Base-by-base conservation (phyloP, 1,284 basidiomycete genomes). In the Cryptococcus sp. region DNA sequence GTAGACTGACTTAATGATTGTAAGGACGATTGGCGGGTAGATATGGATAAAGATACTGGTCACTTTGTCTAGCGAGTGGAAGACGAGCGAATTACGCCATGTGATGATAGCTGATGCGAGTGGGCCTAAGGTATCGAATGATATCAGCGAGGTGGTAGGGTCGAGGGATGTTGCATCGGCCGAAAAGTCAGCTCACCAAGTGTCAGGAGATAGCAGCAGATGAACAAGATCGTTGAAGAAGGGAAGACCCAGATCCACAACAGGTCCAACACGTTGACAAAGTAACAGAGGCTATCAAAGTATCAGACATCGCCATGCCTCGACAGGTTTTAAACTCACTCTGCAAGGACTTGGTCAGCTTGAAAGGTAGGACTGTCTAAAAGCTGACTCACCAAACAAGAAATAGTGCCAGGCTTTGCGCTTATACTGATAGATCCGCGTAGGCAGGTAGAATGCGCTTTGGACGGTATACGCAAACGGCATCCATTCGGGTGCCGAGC, bases 1-100 rank as follows among this genome's bases (percentile, higher is more conserved):
- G 47, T 49, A 42, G 40, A 80, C 84, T 58, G 63, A 91, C 91
- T 90, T 83, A 58, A 96, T 93, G 41, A 93, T 88, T 6, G 89
- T 91, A 69, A 97, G 89, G 1, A 87, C 85, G 61, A 93, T 84
- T 0, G 93, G 90, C 0, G 90, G 85, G 68, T 94, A 78, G 59
- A 95, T 87, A 72, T 95, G 93, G 46, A 95, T 85, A 79, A 93
- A 95, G 19, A 95, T 78, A 13, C 89, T 91, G 5, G 90, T 94
- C 70, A 94, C 89, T 75, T 95, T 95, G 75, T 97, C 93, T 56
- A 86, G 84, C 68, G 93, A 92, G 73, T 96, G 93, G 79, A 96
- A 96, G 6, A 96, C 93, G n/a, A 94, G 84, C 30, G 77, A 92
- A 72, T 97, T 97, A 61, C 94, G 84, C 93, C 93, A 97, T 3